These are phyloP conservation scores for Dryadomyces sulphureus DNA, from an alignment of 2,329 filamentous ascomycete genomes.

Conservation along the genomic window DNA sequence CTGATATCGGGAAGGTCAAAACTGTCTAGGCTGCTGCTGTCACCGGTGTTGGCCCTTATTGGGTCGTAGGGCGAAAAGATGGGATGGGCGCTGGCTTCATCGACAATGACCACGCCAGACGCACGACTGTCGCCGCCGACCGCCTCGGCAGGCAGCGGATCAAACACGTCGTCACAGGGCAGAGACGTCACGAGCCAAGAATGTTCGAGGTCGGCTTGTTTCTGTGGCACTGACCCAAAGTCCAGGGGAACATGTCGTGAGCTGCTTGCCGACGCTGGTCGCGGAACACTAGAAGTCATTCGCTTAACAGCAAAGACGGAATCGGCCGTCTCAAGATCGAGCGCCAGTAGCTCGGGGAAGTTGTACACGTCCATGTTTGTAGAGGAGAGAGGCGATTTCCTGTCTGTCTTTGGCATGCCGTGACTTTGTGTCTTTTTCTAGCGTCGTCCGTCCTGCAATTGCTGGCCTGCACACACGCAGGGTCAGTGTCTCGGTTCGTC, in stretches of 20 bases:
- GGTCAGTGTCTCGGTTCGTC: not conserved
- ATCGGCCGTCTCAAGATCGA: slow-evolving; percentile 34
- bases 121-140: not conserved
- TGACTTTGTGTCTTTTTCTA: not conserved
- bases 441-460: not conserved
- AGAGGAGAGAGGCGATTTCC: not conserved
- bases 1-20: slow-evolving; percentile 10
- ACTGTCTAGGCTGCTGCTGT: slow-evolving; percentile 11
- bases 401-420: too few relatives aligned
- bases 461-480: not conserved
- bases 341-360: slow-evolving; percentile 40
- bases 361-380: slow-evolving; percentile 19
- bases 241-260: not conserved
- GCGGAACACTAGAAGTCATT: slow-evolving; percentile 36
- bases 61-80: not conserved
- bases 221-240: not conserved
- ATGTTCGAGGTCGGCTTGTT: not conserved
- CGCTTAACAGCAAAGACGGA: slow-evolving; percentile 32
- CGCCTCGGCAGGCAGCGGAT: not conserved
- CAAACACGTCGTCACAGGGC: not conserved
- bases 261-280: not conserved
- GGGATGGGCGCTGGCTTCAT: not conserved
- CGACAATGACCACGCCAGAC: not conserved
- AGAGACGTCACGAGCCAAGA: not conserved
- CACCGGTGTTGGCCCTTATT: slow-evolving; percentile 1